phyloP scores from a whole-genome alignment of 495 filamentous ascomycete genomes.

The Penicillium canescens region DNA sequence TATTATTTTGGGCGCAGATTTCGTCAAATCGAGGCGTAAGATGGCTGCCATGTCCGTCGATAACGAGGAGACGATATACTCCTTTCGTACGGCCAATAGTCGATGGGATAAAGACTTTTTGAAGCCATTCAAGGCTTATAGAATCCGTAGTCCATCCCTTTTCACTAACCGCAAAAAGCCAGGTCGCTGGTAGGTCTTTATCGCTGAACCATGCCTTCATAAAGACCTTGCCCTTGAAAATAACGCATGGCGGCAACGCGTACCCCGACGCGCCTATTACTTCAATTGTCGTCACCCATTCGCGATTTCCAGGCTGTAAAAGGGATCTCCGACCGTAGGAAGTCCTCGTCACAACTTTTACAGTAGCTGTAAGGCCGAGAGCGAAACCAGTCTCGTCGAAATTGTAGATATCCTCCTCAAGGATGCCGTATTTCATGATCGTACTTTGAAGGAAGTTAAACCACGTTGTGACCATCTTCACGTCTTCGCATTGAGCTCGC shows the following conservation, averaged over 20 bases:
- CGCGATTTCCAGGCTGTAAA: conserved; percentile 36
- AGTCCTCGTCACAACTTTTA: no score
- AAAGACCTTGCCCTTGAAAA: conserved; percentile 20
- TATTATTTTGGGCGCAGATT: conserved; percentile 19
- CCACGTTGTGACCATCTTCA: background rate
- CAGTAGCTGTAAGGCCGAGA: no score
- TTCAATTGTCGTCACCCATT: conserved; percentile 42
- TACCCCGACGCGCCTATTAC: conserved; percentile 27
- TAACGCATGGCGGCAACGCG: conserved; percentile 27
- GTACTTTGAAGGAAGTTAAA: no score
- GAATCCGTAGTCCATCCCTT: conserved; percentile 33
- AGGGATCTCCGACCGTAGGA: no score
- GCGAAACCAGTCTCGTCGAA: no score
- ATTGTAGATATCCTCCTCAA: no score
- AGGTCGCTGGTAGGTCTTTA: conserved; percentile 10
- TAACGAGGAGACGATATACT: conserved; percentile 1
- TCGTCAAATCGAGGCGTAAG: conserved; percentile 22
- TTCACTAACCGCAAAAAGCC: conserved; percentile 17
- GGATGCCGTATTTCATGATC: background rate
- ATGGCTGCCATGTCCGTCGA: conserved; percentile 24
- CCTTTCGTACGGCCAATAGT: conserved; percentile 9
- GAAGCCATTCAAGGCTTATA: conserved; percentile 16
- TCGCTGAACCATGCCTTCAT: conserved; percentile 7
- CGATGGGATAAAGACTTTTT: conserved; percentile 13
- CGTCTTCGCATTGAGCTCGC: background rate